phyloP scores from a whole-genome alignment of 1,284 basidiomycete genomes.

The Ganoderma boninense region DNA sequence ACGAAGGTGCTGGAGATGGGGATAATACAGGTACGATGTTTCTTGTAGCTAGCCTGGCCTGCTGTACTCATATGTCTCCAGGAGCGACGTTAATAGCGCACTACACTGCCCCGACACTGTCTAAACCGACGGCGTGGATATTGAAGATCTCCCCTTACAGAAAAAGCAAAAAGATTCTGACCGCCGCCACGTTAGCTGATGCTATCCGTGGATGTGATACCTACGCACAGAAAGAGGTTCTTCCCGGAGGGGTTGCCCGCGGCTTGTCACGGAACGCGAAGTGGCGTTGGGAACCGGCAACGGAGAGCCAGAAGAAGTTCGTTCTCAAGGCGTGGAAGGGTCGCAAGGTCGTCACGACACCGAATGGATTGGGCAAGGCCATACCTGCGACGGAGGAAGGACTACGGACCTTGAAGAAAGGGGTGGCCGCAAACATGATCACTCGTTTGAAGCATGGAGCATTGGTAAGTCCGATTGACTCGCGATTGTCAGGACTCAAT shows the following conservation, averaged over 20 bases:
- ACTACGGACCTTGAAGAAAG: constrained; percentile 68
- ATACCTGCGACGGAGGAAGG: constrained; percentile 37
- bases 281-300: constrained; percentile 79
- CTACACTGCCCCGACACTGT: constrained; percentile 63
- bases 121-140: constrained; percentile 51
- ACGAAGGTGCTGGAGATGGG: not conserved
- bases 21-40: not conserved
- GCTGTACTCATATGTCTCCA: not conserved
- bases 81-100: constrained; percentile 52
- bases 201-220: constrained; percentile 77
- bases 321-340: constrained; percentile 68
- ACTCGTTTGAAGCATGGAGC: constrained; percentile 82
- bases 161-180: constrained; percentile 61
- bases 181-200: constrained; percentile 58
- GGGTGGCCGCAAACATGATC: constrained; percentile 82
- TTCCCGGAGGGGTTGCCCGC: constrained; percentile 53
- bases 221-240: constrained; percentile 63
- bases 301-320: constrained; percentile 66
- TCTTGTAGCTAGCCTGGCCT: constrained; percentile 19
- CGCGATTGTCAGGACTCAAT: not conserved
- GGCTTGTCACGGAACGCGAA: constrained; percentile 69
- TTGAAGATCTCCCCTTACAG: constrained; percentile 64
- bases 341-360: constrained; percentile 32
- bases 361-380: constrained; percentile 19
- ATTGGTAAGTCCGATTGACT: constrained; percentile 51